A percentile compares a stretch with the other conserved stretches of the same genome.
Evolutionary conservation across 176 grass and related monocot genomes (phyloP).

Genomic region (Oryza officinalis): DNA sequence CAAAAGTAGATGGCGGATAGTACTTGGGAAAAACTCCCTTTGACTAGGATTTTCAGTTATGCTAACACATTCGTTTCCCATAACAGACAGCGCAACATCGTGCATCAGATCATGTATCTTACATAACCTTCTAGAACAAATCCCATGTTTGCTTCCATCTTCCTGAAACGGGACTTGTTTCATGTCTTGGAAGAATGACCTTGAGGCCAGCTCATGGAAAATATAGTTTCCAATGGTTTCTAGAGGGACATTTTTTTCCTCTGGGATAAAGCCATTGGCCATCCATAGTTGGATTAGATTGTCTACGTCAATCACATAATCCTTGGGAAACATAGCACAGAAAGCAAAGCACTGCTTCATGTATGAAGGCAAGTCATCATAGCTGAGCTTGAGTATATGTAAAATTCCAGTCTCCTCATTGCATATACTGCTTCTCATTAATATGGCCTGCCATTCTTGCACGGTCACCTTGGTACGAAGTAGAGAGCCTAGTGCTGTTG

Average conservation of each 20-base stretch:
- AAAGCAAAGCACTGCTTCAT: slow-evolving; percentile 34
- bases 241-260: not conserved
- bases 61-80: not conserved
- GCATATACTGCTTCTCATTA: not conserved
- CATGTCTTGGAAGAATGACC: not conserved
- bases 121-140: not conserved
- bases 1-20: not conserved
- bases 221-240: not conserved
- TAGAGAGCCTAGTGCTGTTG: not conserved
- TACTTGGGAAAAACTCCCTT: not conserved
- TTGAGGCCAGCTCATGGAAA: not conserved
- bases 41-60: too few relatives aligned
- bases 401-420: not conserved
- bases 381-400: not conserved
- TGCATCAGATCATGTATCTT: not conserved
- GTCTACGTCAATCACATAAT: not conserved
- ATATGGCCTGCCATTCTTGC: not conserved
- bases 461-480: not conserved
- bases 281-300: not conserved
- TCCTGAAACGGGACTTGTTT: not conserved
- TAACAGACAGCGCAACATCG: not conserved
- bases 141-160: too few relatives aligned
- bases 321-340: slow-evolving; percentile 25
- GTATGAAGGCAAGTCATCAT: not conserved
- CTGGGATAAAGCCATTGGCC: not conserved